Evolutionary conservation across 2,329 filamentous ascomycete genomes (phyloP).

Genomic region (Colletotrichum incanum): DNA sequence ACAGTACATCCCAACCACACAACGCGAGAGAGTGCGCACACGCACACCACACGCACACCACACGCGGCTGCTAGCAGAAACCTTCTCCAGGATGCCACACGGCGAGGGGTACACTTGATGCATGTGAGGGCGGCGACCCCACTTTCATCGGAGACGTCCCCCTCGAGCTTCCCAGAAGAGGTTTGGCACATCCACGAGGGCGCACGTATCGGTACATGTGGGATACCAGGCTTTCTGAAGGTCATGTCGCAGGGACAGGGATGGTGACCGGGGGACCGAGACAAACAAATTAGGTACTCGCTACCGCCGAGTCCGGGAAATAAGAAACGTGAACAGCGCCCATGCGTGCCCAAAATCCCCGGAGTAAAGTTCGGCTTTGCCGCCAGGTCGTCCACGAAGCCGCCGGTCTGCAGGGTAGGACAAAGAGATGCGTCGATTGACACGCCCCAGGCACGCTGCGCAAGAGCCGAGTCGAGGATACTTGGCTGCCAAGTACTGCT

Average conservation of each 20-base stretch:
- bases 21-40: constrained; percentile 10
- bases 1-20: constrained; percentile 4
- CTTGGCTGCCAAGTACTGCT: constrained; percentile 15
- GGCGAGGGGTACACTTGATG: constrained; percentile 36
- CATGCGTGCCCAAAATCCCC: constrained; percentile 39
- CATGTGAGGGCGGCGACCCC: constrained; percentile 38
- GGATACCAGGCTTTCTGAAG: constrained; percentile 20
- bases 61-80: constrained; percentile 12
- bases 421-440: constrained; percentile 14
- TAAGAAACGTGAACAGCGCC: constrained; percentile 40
- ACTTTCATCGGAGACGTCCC: constrained; percentile 35
- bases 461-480: constrained; percentile 17
- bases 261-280: constrained; percentile 9
- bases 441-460: constrained; percentile 10
- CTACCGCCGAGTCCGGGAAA: constrained; percentile 39
- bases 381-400: constrained; percentile 14
- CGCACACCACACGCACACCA: constrained; percentile 5
- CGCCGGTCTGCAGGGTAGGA: constrained; percentile 2
- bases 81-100: constrained; percentile 32
- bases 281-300: constrained; percentile 25
- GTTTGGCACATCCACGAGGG: constrained; percentile 34
- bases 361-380: constrained; percentile 29
- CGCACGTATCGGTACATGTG: constrained; percentile 33
- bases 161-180: constrained; percentile 35
- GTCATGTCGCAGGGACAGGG: constrained; percentile 20